Conservation (phyloP, 2,329 filamentous ascomycete genomes). For the Didymella pinodella region DNA sequence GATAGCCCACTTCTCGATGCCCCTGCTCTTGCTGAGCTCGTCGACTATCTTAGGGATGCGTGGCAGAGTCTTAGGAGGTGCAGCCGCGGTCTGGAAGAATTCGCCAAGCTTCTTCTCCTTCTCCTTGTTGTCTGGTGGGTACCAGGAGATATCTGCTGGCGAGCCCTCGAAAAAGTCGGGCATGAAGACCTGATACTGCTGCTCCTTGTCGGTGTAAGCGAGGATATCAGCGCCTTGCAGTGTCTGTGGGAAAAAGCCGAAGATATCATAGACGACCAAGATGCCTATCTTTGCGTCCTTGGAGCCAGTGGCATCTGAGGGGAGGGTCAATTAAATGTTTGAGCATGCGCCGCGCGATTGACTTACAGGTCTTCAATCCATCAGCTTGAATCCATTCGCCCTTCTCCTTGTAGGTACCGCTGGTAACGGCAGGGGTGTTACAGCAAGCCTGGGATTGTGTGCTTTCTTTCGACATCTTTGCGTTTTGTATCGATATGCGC, state of each 20-base stretch:
- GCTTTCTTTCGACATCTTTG: constrained; percentile 47
- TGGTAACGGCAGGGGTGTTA: constrained; percentile 59
- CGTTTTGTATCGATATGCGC: constrained; percentile 14
- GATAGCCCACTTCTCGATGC: constrained; percentile 66
- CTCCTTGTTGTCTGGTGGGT: constrained; percentile 66
- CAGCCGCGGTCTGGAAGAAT: constrained; percentile 65
- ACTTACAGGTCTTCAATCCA: constrained; percentile 68
- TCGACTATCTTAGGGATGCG: constrained; percentile 64
- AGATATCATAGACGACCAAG: constrained; percentile 68
- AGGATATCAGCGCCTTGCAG: constrained; percentile 71
- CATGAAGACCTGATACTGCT: constrained; percentile 84
- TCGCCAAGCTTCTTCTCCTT: constrained; percentile 66
- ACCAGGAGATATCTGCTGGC: constrained; percentile 69
- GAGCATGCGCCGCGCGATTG: background rate
- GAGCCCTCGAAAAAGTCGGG: constrained; percentile 89
- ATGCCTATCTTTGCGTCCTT: constrained; percentile 65
- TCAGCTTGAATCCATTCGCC: constrained; percentile 66
- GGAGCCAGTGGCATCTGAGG: constrained; percentile 63
- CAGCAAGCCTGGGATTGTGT: constrained; percentile 54
- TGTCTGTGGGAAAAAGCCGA: constrained; percentile 70
- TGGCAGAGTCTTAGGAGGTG: constrained; percentile 64
- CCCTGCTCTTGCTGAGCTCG: constrained; percentile 58
- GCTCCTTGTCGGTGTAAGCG: constrained; percentile 68
- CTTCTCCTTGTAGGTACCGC: constrained; percentile 63
- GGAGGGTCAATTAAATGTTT: constrained; percentile 1